Base-by-base conservation (phyloP, 2,329 filamentous ascomycete species). In the Beauveria medogensis region DNA sequence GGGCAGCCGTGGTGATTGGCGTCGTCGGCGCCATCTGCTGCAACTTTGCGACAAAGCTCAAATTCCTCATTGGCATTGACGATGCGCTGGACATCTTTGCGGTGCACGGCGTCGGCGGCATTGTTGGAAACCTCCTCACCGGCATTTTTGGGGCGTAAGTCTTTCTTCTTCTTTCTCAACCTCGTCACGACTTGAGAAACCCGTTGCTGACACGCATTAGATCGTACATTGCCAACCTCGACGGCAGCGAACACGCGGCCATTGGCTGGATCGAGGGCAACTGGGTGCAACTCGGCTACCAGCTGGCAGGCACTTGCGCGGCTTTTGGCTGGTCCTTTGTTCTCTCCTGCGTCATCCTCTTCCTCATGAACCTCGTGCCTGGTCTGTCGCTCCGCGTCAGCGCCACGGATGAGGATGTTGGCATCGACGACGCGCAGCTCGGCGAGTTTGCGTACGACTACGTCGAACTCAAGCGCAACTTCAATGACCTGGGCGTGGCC, bases 81-180 rank as follows among this genome's bases (percentile, higher is more conserved):
- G 91, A 96, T 71, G 88, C 89, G 6, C 89, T 96, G 75, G 91
- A 96, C 78, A 87, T 96, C 69, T 94, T 96, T 75, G 91, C 91
- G 66, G 90, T 94, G 75, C 91, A 96, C 82, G 91, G 84, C 69
- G 78, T 95, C 65, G 91, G 91, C 54, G 91, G 91, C 66, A 90
- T 94, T 65, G 81, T 88, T 62, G 91, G 91, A 55, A 89, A 95
- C 68, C 74, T 92, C 63, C 80, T 90, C 74, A 93, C 91, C 61
- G 90, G 87, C 65, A 76, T 93, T 64, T 91, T 93, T 70, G 89
- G 84, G 67, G 85, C 88, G 81, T 84, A 73, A 71, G 80, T 78
- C 18, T 37, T 48, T 2, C 20, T 26, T 2, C 20, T 26, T 40
- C 9, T 40, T 12, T 7, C 6, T 18, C 22, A 26, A 5, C 10